phyloP scores from a whole-genome alignment of 768 basidiomycete genomes.

The Mycena pura region DNA sequence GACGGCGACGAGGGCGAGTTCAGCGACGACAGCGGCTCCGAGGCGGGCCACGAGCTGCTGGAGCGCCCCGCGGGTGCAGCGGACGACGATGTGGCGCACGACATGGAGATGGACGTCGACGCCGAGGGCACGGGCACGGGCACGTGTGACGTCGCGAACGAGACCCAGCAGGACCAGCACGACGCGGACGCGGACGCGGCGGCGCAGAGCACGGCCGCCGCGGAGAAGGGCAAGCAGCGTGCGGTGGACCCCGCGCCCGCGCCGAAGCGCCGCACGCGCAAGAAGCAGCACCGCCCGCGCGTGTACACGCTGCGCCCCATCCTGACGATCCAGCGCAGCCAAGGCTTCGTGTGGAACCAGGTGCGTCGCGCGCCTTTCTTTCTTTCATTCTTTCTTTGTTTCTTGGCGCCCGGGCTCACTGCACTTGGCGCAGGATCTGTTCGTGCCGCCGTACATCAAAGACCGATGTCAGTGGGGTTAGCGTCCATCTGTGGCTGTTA shows the following conservation, averaged over 20 bases:
- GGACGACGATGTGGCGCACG: slow-evolving; percentile 48
- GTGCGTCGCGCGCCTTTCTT: slow-evolving; percentile 45
- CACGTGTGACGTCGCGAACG: slow-evolving; percentile 35
- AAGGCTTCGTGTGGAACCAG: slow-evolving; percentile 94
- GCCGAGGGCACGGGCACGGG: slow-evolving; percentile 43
- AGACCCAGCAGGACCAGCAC: slow-evolving; percentile 33
- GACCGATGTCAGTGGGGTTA: slow-evolving; percentile 75
- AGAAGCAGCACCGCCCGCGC: slow-evolving; percentile 51
- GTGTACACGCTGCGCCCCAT: slow-evolving; percentile 78
- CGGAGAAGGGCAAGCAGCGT: slow-evolving; percentile 79
- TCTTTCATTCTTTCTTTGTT: neutral
- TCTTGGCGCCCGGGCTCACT: too few relatives aligned
- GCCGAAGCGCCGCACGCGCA: slow-evolving; percentile 52
- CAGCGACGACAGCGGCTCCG: slow-evolving; percentile 61
- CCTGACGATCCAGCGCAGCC: slow-evolving; percentile 84
- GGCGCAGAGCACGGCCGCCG: slow-evolving; percentile 38
- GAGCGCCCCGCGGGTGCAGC: too few relatives aligned
- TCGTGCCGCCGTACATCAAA: slow-evolving; percentile 89
- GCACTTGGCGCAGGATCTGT: slow-evolving; percentile 65
- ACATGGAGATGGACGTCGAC: slow-evolving; percentile 65
- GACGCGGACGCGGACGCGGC: neutral
- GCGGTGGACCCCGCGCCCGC: slow-evolving; percentile 69
- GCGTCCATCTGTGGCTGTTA: slow-evolving; percentile 8
- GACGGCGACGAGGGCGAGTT: slow-evolving; percentile 70
- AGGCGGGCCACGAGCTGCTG: too few relatives aligned